Percentiles rank a stretch among this genome's conserved stretches.
Conservation (phyloP, 2,329 filamentous ascomycete species). For the Fusarium mundagurra region DNA sequence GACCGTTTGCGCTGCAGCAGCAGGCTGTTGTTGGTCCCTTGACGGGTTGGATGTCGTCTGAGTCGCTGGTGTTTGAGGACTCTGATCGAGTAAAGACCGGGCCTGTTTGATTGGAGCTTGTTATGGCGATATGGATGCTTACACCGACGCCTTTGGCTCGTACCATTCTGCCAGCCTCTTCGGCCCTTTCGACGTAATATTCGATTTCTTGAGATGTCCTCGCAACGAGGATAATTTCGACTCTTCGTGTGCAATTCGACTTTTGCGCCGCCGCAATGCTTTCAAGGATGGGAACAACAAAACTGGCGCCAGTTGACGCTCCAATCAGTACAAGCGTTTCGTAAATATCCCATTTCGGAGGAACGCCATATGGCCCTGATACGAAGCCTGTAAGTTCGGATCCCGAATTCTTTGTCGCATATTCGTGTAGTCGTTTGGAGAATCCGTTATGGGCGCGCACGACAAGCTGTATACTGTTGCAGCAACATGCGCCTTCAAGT, state of each 20-base stretch:
- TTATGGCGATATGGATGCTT: conserved; percentile 64
- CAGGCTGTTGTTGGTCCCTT: conserved; percentile 32
- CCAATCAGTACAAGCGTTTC: conserved; percentile 69
- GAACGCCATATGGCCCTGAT: conserved; percentile 65
- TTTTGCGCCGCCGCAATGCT: conserved; percentile 56
- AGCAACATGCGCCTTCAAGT: conserved; percentile 61
- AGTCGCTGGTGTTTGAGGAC: conserved; percentile 27
- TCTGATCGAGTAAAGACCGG: conserved; percentile 43
- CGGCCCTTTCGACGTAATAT: conserved; percentile 63
- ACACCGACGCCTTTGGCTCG: conserved; percentile 59
- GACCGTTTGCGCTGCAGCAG: conserved; percentile 34
- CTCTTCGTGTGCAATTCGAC: conserved; percentile 59
- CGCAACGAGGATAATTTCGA: conserved; percentile 64
- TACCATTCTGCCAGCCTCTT: conserved; percentile 54
- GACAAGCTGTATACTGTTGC: conserved; percentile 69
- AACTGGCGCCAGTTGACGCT: conserved; percentile 71
- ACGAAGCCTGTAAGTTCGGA: conserved; percentile 55
- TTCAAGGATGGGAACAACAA: conserved; percentile 68
- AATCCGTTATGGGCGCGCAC: conserved; percentile 66
- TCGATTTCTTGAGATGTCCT: conserved; percentile 62
- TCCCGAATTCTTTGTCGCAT: conserved; percentile 52
- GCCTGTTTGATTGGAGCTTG: conserved; percentile 43
- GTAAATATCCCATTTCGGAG: conserved; percentile 66
- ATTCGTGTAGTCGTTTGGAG: conserved; percentile 62
- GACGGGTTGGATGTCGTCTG: conserved; percentile 26